Evolutionary conservation across 2,329 filamentous ascomycete species (phyloP), one percentile per base, ranked within the genome.

Genomic region (Lachnellula cervina): DNA sequence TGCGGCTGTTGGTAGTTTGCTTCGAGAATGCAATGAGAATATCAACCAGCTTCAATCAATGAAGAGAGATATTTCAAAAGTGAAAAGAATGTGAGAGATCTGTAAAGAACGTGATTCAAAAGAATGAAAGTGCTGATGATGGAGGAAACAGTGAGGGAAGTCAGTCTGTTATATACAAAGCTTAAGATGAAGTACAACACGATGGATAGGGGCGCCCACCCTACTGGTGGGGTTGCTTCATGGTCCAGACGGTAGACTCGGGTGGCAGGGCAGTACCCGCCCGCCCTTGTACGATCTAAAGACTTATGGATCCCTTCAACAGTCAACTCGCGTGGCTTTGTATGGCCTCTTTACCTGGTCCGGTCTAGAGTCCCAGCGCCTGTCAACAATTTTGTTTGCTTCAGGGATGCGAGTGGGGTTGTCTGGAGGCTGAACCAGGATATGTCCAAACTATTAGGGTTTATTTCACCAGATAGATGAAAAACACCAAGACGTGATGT

Each of bases 11-110:
- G 54, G 52, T 57, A 51, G 40, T 56, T 54, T 54, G 51, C 46
- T 51, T 55, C 25, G 23, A 49, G 40, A 49, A 45, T 45, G 38
- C 34, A 44, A 56, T 32, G 50, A 58, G 54, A 58, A 57, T 56
- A 54, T 55, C 49, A 44, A 40, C 61, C 57, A 34, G 62, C 63
- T 66, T 64, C 62, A 64, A 59, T 64, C 62, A 50, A 66, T 62
- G 63, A 65, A 66, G 60, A 57, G 38, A 49, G 57, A 59, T 58
- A 43, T 47, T 40, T 50, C 19, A 40, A 28, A 34, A 34, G 37
- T 35, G 32, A 55, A 61, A 62, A 61, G 58, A 62, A 62, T 46
- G 56, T 52, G 54, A 54, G 56, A 54, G 44, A 45, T 59, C 51
- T 54, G 51, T 51, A 58, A 52, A 50, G 59, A 60, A 58, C 23